phyloP scores from a whole-genome alignment of 192 early-diverging fungal genomes.

The Coemansia sp. region DNA sequence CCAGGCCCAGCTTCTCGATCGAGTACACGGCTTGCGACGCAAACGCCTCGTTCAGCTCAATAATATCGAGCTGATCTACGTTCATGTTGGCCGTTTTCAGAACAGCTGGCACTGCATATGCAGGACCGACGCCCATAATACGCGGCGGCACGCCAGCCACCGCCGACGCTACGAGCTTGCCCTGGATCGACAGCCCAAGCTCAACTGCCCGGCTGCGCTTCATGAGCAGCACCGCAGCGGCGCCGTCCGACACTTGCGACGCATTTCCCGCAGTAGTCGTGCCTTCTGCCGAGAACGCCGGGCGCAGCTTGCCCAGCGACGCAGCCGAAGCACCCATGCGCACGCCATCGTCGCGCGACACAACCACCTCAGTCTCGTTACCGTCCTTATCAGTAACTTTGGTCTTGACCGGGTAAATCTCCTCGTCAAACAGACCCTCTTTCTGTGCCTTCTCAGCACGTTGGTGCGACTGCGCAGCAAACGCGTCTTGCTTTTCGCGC shows the following conservation, averaged over 20 bases:
- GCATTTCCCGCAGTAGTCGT: constrained; percentile 92
- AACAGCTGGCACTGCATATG: constrained; percentile 87
- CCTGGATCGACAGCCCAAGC: constrained; percentile 80
- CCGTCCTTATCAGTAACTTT: constrained; percentile 78
- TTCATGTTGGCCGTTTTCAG: constrained; percentile 76
- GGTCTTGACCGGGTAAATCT: constrained; percentile 83
- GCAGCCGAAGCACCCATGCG: constrained; percentile 76
- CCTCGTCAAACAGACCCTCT: constrained; percentile 85
- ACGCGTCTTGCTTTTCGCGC: constrained; percentile 87
- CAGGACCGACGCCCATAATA: constrained; percentile 98
- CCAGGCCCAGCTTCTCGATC: constrained; percentile 83
- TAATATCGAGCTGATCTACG: constrained; percentile 79
- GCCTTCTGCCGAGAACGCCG: constrained; percentile 86
- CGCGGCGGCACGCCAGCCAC: constrained; percentile 88
- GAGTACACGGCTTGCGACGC: constrained; percentile 95
- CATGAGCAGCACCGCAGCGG: constrained; percentile 93
- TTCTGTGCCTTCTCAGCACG: constrained; percentile 85
- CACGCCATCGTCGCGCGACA: constrained; percentile 90
- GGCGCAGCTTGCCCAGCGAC: constrained; percentile 75
- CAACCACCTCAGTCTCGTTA: constrained; percentile 67
- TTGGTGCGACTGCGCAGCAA: constrained; percentile 82
- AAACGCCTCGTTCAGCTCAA: constrained; percentile 97
- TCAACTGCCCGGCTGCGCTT: constrained; percentile 87
- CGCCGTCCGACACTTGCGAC: constrained; percentile 98
- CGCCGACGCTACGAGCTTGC: constrained; percentile 83